Evolutionary conservation across 768 basidiomycete genomes (phyloP).

Genomic region (Tricholoma furcatifolium): DNA sequence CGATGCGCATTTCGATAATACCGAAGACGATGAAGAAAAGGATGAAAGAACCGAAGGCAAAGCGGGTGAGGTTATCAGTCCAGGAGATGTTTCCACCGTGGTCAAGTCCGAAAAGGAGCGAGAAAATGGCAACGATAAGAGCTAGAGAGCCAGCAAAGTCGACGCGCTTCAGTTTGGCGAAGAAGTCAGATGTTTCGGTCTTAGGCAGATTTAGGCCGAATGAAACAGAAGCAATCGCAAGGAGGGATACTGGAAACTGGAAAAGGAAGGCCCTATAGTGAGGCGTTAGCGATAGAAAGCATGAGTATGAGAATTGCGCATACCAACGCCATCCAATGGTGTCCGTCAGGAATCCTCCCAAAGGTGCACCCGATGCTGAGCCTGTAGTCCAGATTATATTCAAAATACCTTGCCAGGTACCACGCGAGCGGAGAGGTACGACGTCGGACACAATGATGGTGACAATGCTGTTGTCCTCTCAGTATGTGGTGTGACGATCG

Average conservation of each 20-base stretch:
- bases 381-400: slow-evolving; percentile 63
- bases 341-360: slow-evolving; percentile 63
- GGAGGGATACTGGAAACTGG: slow-evolving; percentile 54
- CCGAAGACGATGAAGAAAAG: slow-evolving; percentile 38
- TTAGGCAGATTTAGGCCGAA: slow-evolving; percentile 55
- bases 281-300: not conserved
- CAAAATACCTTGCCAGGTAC: slow-evolving; percentile 70
- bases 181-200: slow-evolving; percentile 37
- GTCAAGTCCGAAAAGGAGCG: slow-evolving; percentile 58
- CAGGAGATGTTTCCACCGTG: slow-evolving; percentile 51
- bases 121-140: slow-evolving; percentile 54
- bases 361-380: slow-evolving; percentile 57
- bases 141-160: slow-evolving; percentile 61
- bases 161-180: slow-evolving; percentile 53
- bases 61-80: slow-evolving; percentile 37
- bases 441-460: slow-evolving; percentile 69
- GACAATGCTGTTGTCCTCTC: slow-evolving; percentile 39
- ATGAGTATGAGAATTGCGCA: not conserved
- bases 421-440: slow-evolving; percentile 58
- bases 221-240: slow-evolving; percentile 54
- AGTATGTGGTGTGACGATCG: not conserved
- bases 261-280: slow-evolving; percentile 51
- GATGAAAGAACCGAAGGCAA: slow-evolving; percentile 32
- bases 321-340: slow-evolving; percentile 69
- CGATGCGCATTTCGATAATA: slow-evolving; percentile 46